A percentile compares a stretch with the other conserved stretches of the same genome.
These are phyloP conservation scores for Leishmania martiniquensis DNA, from an alignment of 208 protist genomes.

Conservation along the genomic window DNA sequence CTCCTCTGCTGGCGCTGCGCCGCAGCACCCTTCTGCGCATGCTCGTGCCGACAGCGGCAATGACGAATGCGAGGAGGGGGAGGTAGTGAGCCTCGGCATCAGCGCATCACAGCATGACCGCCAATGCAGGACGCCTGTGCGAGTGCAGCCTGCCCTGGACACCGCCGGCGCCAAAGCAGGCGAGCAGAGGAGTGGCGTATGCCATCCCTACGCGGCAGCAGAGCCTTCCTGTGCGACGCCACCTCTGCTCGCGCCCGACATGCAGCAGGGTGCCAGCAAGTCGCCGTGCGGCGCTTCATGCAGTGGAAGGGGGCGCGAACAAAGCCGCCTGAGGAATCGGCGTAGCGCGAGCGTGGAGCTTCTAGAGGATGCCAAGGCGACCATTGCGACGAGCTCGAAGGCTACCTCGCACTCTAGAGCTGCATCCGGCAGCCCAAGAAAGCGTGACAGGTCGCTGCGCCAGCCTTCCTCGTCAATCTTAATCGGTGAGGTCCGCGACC, in stretches of 20 bases:
- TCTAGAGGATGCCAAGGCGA: constrained; percentile 6
- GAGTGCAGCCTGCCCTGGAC: constrained; percentile 4
- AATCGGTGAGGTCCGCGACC: constrained; percentile 8
- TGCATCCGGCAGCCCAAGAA: neutral
- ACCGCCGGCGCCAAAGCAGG: neutral
- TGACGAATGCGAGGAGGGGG: neutral
- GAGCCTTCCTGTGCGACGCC: constrained; percentile 16
- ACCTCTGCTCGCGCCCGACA: neutral
- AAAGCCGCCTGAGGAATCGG: neutral
- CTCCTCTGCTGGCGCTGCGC: constrained; percentile 8
- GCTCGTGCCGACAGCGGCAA: neutral
- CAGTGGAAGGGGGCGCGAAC: neutral
- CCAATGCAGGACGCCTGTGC: neutral
- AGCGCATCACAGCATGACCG: neutral
- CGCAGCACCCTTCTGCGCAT: neutral
- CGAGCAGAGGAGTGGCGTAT: neutral
- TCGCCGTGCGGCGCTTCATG: neutral
- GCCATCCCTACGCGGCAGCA: neutral
- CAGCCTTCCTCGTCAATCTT: constrained; percentile 39
- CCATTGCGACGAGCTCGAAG: neutral
- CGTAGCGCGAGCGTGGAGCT: constrained; percentile 19
- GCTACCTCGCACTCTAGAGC: neutral
- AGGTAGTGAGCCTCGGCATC: neutral
- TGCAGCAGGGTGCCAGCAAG: neutral
- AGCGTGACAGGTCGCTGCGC: constrained; percentile 30